Percentiles rank a stretch among this genome's conserved stretches.
Evolutionary conservation across 495 filamentous ascomycete genomes (phyloP).

Genomic region (Podospora australis): DNA sequence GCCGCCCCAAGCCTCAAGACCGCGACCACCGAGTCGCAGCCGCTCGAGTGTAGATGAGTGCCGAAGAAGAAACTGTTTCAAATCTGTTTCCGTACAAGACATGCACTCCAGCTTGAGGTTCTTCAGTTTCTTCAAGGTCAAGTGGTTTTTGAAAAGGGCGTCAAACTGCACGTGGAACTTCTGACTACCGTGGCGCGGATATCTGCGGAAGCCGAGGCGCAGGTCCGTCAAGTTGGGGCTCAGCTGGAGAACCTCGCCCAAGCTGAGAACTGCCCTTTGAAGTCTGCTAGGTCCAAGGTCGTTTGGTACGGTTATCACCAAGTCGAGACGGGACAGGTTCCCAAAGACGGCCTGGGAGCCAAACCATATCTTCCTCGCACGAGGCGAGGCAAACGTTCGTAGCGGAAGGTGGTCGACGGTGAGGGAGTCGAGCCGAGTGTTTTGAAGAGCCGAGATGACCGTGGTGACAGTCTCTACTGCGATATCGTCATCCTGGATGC

Average conservation of each 20-base stretch:
- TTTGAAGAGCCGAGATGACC: constrained; percentile 37
- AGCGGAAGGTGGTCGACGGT: constrained; percentile 42
- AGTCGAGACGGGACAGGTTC: constrained; percentile 30
- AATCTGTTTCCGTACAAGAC: constrained; percentile 38
- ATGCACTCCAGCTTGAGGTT: constrained; percentile 40
- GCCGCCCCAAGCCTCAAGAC: constrained; percentile 38
- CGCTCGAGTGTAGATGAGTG: constrained; percentile 36
- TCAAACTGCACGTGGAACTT: constrained; percentile 38
- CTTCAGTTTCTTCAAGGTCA: constrained; percentile 33
- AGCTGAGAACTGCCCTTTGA: constrained; percentile 36
- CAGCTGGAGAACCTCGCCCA: constrained; percentile 39
- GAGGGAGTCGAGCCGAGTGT: constrained; percentile 32
- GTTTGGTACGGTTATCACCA: constrained; percentile 33
- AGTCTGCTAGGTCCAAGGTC: constrained; percentile 28
- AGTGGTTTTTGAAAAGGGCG: constrained; percentile 29
- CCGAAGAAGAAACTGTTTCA: constrained; percentile 35
- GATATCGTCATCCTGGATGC: constrained; percentile 35
- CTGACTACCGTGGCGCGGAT: constrained; percentile 31
- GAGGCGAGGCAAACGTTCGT: constrained; percentile 33
- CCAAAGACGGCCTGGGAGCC: constrained; percentile 37
- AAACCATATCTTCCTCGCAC: constrained; percentile 38
- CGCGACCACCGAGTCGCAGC: constrained; percentile 40
- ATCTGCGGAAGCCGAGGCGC: constrained; percentile 38
- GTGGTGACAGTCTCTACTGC: constrained; percentile 39
- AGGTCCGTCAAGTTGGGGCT: constrained; percentile 31